phyloP scores from a whole-genome alignment of 2,329 filamentous ascomycete species.

The Davidsoniella eucalypti region DNA sequence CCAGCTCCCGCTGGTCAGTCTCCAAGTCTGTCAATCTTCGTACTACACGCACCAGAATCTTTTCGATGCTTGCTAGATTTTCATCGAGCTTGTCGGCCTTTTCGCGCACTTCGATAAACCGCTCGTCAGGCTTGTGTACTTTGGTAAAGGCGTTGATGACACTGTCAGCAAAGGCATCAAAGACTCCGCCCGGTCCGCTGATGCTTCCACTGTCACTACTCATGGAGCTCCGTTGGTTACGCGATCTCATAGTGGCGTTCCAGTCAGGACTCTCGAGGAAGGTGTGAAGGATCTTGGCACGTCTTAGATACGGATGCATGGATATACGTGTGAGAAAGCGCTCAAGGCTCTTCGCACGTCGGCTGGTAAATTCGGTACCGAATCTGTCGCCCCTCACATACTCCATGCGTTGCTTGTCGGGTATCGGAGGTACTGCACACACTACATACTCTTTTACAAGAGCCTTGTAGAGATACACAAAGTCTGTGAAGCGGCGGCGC shows the following conservation, averaged over 20 bases:
- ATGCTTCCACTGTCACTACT: conserved; percentile 26
- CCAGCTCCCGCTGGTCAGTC: conserved; percentile 72
- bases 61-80: conserved; percentile 82
- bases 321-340: conserved; percentile 78
- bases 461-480: conserved; percentile 88
- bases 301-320: conserved; percentile 74
- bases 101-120: conserved; percentile 87
- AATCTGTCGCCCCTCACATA: conserved; percentile 96
- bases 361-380: conserved; percentile 75
- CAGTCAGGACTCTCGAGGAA: conserved; percentile 91
- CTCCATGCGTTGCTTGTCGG: conserved; percentile 98
- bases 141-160: conserved; percentile 97
- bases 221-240: conserved; percentile 48
- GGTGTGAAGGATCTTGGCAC: conserved; percentile 64
- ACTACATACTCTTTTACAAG: conserved; percentile 77
- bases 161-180: conserved; percentile 89
- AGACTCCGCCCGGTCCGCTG: conserved; percentile 43
- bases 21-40: conserved; percentile 79
- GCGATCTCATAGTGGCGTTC: conserved; percentile 86
- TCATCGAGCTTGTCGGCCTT: conserved; percentile 88
- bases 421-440: conserved; percentile 82
- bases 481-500: conserved; percentile 90
- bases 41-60: conserved; percentile 82
- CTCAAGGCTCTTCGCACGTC: conserved; percentile 77
- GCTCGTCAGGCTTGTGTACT: conserved; percentile 83